A percentile compares a stretch with the other conserved stretches of the same genome.
These are phyloP conservation scores for Crucihimalaya himalaica DNA, from an alignment of 345 rosid species.

Conservation along the genomic window DNA sequence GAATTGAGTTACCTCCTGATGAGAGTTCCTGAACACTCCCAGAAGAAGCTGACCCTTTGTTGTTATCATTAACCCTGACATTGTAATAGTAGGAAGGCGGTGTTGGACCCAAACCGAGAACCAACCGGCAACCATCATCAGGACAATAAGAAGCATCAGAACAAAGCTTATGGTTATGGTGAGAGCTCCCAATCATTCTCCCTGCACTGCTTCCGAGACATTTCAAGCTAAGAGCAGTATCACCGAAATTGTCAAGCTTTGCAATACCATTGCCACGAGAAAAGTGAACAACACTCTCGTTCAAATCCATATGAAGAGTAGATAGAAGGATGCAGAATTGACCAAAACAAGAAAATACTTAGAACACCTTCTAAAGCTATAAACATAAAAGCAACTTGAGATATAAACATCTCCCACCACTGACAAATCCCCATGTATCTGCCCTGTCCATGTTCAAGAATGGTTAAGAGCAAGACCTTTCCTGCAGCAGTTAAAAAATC, in stretches of 20 bases:
- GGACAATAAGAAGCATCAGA: constrained; percentile 50
- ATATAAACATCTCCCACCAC: constrained; percentile 59
- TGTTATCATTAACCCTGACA: constrained; percentile 37
- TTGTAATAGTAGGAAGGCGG: constrained; percentile 54
- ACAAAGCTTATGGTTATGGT: constrained; percentile 43
- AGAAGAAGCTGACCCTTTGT: constrained; percentile 47
- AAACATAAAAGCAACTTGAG: constrained; percentile 43
- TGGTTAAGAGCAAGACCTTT: constrained; percentile 1
- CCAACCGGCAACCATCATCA: constrained; percentile 82
- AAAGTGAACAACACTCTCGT: constrained; percentile 47
- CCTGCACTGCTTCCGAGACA: constrained; percentile 52
- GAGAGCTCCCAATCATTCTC: constrained; percentile 37
- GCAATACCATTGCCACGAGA: constrained; percentile 44
- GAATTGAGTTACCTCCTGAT: constrained; percentile 55
- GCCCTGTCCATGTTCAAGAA: constrained; percentile 70
- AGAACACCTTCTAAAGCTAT: constrained; percentile 32
- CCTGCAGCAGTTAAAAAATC: constrained; percentile 28
- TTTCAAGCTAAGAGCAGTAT: constrained; percentile 71
- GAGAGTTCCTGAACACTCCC: constrained; percentile 44
- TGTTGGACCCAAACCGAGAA: constrained; percentile 92
- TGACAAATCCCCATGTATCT: constrained; percentile 91
- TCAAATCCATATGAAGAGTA: constrained; percentile 63
- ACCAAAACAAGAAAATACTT: constrained; percentile 22
- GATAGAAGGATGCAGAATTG: constrained; percentile 14
- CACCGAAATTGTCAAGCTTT: constrained; percentile 57